These are phyloP conservation scores for Stephania cephalantha DNA, from an alignment of 164 flowering plant species.

Conservation along the genomic window DNA sequence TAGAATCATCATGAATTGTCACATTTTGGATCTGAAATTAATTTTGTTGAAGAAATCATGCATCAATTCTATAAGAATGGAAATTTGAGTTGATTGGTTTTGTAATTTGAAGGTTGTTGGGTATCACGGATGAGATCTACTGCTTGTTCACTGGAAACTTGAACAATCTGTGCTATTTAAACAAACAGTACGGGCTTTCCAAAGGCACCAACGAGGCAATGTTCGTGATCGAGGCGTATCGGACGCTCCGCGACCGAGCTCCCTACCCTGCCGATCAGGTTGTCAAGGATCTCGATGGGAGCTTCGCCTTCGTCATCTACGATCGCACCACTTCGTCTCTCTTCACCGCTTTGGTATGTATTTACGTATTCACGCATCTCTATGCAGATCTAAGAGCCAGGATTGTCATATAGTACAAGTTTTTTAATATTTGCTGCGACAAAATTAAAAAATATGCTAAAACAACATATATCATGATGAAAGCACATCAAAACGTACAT, in stretches of 20 bases:
- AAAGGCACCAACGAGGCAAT: slow-evolving; percentile 68
- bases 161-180: slow-evolving; percentile 58
- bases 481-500: no score
- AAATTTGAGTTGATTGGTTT: no score
- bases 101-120: slow-evolving; percentile 50
- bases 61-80: no score
- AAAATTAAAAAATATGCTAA: no score
- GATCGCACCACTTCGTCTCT: slow-evolving; percentile 60
- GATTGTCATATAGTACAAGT: no score
- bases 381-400: no score
- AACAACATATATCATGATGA: no score
- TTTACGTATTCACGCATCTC: no score
- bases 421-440: no score
- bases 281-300: slow-evolving; percentile 79
- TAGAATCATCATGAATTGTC: no score
- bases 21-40: no score
- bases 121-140: slow-evolving; percentile 71
- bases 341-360: slow-evolving; percentile 65
- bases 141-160: slow-evolving; percentile 71
- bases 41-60: neutral
- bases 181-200: slow-evolving; percentile 68
- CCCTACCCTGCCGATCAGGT: slow-evolving; percentile 97
- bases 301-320: slow-evolving; percentile 76
- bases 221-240: slow-evolving; percentile 76
- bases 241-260: slow-evolving; percentile 79